phyloP scores from a whole-genome alignment of 805 yeast species.

The Debaryomyces prosopidis region DNA sequence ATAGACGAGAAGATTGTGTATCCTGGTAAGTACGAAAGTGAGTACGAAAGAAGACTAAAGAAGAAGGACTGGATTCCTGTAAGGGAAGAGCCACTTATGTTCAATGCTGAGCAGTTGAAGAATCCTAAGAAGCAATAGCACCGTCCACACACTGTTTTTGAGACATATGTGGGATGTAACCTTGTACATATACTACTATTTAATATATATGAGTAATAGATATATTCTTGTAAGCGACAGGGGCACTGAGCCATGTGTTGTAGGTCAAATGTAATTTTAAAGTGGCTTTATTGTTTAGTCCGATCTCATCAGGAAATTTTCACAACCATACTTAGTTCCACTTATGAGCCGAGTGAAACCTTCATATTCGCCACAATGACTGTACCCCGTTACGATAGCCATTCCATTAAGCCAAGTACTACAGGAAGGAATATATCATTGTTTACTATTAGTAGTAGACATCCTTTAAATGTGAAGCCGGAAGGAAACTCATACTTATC shows the following conservation, averaged over 20 bases:
- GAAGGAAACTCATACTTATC: slow-evolving; percentile 62
- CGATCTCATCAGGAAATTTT: neutral
- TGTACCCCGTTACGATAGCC: neutral
- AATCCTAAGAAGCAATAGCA: slow-evolving; percentile 11
- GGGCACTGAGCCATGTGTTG: neutral
- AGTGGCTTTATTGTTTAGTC: too few species aligned
- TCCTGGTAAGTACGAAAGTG: slow-evolving; percentile 63
- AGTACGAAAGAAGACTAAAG: slow-evolving; percentile 28
- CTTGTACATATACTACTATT: neutral
- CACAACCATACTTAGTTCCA: neutral
- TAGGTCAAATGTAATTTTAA: too few species aligned
- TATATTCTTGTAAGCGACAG: neutral
- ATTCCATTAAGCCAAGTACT: neutral
- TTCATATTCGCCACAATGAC: neutral
- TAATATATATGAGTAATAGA: neutral
- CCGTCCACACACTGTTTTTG: too few species aligned
- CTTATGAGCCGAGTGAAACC: neutral
- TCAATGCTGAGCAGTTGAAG: slow-evolving; percentile 22
- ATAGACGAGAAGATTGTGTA: slow-evolving; percentile 66
- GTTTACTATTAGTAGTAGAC: slow-evolving; percentile 40
- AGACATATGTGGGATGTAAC: neutral
- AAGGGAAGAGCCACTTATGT: slow-evolving; percentile 44
- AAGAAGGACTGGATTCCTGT: slow-evolving; percentile 46
- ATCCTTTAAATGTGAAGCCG: slow-evolving; percentile 76
- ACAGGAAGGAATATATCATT: slow-evolving; percentile 7